phyloP scores from a whole-genome alignment of 768 basidiomycete genomes.

The Xerocomus potaroensis region DNA sequence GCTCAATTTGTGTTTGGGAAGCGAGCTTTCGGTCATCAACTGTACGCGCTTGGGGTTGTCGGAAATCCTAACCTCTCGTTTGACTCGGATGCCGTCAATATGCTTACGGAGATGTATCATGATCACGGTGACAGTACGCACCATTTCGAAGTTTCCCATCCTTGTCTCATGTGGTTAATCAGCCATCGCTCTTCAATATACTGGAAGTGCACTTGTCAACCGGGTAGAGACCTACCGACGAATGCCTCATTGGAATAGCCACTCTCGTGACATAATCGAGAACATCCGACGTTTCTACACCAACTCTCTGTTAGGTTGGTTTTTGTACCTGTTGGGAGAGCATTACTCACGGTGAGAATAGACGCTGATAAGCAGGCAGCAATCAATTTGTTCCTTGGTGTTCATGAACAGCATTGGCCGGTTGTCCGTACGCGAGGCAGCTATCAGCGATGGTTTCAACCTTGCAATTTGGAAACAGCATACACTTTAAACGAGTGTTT shows the following conservation, averaged over 20 bases:
- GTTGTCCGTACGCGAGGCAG: conserved; percentile 54
- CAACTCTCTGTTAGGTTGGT: conserved; percentile 80
- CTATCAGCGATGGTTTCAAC: conserved; percentile 83
- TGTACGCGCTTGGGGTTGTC: conserved; percentile 90
- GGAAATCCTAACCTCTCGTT: conserved; percentile 82
- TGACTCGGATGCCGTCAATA: conserved; percentile 92
- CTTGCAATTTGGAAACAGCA: conserved; percentile 62
- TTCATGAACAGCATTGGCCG: conserved; percentile 53
- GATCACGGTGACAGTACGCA: conserved; percentile 90
- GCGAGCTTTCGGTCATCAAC: conserved; percentile 88
- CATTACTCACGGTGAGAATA: conserved; percentile 25
- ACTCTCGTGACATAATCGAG: conserved; percentile 94
- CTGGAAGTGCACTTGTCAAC: conserved; percentile 93
- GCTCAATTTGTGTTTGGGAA: conserved; percentile 97
- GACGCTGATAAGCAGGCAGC: conserved; percentile 97
- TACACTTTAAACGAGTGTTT: conserved; percentile 66
- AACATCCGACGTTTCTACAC: conserved; percentile 93
- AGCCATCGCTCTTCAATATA: conserved; percentile 96
- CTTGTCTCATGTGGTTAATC: conserved; percentile 1
- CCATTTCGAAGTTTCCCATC: neutral
- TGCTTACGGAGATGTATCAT: conserved; percentile 98
- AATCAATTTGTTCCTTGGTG: conserved; percentile 94
- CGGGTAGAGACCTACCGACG: conserved; percentile 93
- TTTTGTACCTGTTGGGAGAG: neutral
- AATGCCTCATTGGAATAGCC: conserved; percentile 96